phyloP scores from a whole-genome alignment of 108 stramenopile species.

The Tribonema minus region DNA sequence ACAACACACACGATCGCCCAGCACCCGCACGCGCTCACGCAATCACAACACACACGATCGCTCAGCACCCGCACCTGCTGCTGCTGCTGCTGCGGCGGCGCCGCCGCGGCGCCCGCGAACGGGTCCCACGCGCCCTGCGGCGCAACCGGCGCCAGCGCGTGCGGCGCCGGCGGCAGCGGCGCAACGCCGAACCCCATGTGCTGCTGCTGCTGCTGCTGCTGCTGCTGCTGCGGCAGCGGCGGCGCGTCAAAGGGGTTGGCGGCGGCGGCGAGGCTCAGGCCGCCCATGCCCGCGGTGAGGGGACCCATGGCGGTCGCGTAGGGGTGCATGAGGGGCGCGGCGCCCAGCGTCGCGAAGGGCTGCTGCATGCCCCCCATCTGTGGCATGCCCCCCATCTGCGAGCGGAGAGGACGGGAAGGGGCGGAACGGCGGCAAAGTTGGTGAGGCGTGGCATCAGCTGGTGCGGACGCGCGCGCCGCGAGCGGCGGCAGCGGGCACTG shows the following conservation, averaged over 20 bases:
- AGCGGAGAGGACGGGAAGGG: neutral
- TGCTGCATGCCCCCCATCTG: neutral
- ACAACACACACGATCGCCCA: neutral
- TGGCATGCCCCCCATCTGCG: neutral
- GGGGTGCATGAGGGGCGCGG: neutral
- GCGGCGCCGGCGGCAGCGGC: conserved; percentile 7
- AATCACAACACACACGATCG: neutral
- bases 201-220: conserved; percentile 41
- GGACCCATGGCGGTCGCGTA: neutral
- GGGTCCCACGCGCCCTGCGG: conserved; percentile 26
- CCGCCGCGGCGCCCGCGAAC: conserved; percentile 1
- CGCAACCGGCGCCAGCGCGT: neutral
- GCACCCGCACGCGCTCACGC: too few species aligned
- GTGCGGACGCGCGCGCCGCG: neutral
- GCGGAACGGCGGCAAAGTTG: neutral
- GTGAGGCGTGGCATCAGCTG: neutral
- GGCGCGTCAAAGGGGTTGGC: neutral
- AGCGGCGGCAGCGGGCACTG: neutral
- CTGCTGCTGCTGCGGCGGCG: conserved; percentile 10
- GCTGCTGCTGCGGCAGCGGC: conserved; percentile 8
- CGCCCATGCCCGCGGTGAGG: neutral
- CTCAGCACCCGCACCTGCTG: conserved; percentile 9
- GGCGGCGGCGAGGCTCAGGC: neutral
- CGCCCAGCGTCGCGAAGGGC: neutral
- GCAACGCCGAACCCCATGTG: conserved; percentile 11